Percentiles rank a stretch among this genome's conserved stretches.
Conservation (phyloP, 1,139 yeast species). For the Candida sp. region DNA sequence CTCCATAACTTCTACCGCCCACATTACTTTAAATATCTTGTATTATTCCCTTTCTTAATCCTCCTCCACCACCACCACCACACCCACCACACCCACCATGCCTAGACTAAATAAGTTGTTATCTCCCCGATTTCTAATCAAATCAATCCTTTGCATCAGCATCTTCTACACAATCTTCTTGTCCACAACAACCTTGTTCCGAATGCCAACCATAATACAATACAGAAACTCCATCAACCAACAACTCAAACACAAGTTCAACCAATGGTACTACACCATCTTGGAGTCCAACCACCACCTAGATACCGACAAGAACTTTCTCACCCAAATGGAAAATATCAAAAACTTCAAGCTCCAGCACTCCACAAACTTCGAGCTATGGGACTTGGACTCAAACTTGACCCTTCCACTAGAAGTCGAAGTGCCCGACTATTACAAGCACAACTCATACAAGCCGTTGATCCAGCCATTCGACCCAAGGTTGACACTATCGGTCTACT, state of each 20-base stretch:
- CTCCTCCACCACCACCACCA: no score
- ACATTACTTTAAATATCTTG: neutral
- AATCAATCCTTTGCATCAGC: slow-evolving; percentile 14
- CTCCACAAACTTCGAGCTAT: slow-evolving; percentile 23
- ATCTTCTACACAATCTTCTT: slow-evolving; percentile 17
- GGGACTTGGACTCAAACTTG: slow-evolving; percentile 25
- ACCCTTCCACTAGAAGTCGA: slow-evolving; percentile 19
- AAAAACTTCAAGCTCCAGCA: slow-evolving; percentile 22
- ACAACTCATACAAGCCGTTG: slow-evolving; percentile 18
- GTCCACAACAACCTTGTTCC: slow-evolving; percentile 13
- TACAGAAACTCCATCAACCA: slow-evolving; percentile 15
- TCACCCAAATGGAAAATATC: slow-evolving; percentile 15
- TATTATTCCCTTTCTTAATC: neutral
- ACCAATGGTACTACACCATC: slow-evolving; percentile 22
- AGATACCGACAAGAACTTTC: slow-evolving; percentile 22
- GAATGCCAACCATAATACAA: slow-evolving; percentile 16
- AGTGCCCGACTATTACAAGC: slow-evolving; percentile 22
- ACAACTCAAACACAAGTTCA: slow-evolving; percentile 20
- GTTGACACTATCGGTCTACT: slow-evolving; percentile 47
- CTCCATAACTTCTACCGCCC: no score
- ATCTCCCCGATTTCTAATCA: slow-evolving; percentile 14
- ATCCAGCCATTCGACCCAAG: slow-evolving; percentile 54
- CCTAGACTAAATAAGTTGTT: slow-evolving; percentile 2
- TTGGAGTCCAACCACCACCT: slow-evolving; percentile 22
- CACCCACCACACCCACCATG: neutral